Conservation (phyloP, 495 filamentous ascomycete species). For the Neohortaea acidophila region DNA sequence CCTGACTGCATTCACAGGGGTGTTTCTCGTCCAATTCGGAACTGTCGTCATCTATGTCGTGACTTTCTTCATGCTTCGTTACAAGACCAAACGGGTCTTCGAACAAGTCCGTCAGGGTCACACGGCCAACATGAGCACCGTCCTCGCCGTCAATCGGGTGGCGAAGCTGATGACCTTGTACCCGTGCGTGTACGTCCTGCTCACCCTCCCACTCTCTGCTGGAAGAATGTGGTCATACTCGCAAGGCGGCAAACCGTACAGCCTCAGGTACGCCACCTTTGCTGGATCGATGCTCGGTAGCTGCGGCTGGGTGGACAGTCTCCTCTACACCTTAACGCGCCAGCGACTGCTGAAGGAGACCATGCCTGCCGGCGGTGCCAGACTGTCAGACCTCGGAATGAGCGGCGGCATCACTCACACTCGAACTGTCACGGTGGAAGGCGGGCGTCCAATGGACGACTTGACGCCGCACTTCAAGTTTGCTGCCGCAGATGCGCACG, state of each 20-base stretch:
- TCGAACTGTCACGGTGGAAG: constrained; percentile 15
- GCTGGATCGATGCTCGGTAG: constrained; percentile 17
- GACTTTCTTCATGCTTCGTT: constrained; percentile 14
- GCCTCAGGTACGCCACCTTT: constrained; percentile 3
- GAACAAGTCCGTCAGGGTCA: constrained; percentile 1
- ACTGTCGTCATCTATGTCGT: constrained; percentile 17
- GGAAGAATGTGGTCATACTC: constrained; percentile 16
- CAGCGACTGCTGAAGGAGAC: constrained; percentile 15
- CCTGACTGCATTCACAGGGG: constrained; percentile 1
- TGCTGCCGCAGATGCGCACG: too few species aligned
- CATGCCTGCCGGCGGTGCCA: constrained; percentile 8
- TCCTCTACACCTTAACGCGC: constrained; percentile 19
- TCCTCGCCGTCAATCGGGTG: constrained; percentile 12
- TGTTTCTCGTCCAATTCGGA: constrained; percentile 12
- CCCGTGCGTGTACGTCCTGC: constrained; percentile 16
- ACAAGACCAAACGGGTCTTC: constrained; percentile 13
- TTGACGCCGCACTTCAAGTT: background rate
- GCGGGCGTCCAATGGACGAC: constrained; percentile 7
- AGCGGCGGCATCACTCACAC: constrained; percentile 18
- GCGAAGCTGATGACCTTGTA: constrained; percentile 17
- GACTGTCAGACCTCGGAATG: background rate
- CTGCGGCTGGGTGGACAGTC: constrained; percentile 18
- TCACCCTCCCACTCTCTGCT: constrained; percentile 16
- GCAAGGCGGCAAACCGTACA: constrained; percentile 4
- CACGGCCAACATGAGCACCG: constrained; percentile 1